Evolutionary conservation across 2,329 filamentous ascomycete genomes (phyloP).

Genomic region (Colletotrichum sp.): DNA sequence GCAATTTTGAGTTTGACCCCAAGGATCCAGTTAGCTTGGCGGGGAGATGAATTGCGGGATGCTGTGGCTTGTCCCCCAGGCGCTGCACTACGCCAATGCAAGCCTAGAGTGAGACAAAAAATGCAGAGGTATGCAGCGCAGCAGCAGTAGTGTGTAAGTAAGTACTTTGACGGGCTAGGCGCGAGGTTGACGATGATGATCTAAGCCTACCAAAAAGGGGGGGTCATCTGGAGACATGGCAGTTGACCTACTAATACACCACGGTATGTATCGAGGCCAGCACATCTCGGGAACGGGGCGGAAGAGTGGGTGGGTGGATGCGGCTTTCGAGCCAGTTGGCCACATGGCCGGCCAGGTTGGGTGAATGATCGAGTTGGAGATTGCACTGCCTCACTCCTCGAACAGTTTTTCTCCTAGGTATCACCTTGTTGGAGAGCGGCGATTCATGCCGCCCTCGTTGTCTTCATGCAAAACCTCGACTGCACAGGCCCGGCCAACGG

Average conservation of each 20-base stretch:
- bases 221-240: neutral
- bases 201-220: neutral
- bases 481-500: neutral
- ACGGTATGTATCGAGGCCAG: neutral
- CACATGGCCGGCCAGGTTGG: neutral
- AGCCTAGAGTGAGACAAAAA: neutral
- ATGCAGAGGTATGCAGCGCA: neutral
- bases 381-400: slow-evolving; percentile 13
- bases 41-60: neutral
- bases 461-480: neutral
- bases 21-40: neutral
- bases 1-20: neutral
- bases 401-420: neutral
- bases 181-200: neutral
- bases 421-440: slow-evolving; percentile 2
- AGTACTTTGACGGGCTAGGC: neutral
- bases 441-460: neutral
- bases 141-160: neutral
- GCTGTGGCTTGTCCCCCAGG: neutral
- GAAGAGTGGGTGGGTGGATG: neutral
- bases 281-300: neutral
- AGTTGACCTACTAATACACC: neutral
- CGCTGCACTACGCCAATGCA: neutral
- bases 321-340: neutral
- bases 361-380: neutral